Percentiles rank a stretch among this genome's conserved stretches.
phyloP scores from a whole-genome alignment of 1,284 basidiomycete species.

The Irpex sp. region DNA sequence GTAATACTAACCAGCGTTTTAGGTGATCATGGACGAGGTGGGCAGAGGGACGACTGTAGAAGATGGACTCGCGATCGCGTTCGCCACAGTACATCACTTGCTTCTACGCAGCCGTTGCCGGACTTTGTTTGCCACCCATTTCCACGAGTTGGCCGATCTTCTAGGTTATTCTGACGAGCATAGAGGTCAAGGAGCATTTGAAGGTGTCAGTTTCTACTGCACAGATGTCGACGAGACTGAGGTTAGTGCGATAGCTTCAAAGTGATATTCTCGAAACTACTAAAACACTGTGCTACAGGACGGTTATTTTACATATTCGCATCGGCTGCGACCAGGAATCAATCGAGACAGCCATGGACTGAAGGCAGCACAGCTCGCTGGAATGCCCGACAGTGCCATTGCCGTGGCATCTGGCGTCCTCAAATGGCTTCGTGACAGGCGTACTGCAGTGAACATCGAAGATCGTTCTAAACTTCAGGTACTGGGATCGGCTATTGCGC shows the following conservation, averaged over 20 bases:
- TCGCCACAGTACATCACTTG: conserved; percentile 85
- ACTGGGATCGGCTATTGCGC: conserved; percentile 28
- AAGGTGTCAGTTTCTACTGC: conserved; percentile 79
- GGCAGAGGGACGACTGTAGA: conserved; percentile 92
- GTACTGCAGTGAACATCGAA: conserved; percentile 16
- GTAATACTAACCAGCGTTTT: neutral
- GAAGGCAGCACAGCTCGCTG: conserved; percentile 86
- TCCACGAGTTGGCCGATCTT: conserved; percentile 90
- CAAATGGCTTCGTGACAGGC: conserved; percentile 30
- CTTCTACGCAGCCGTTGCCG: conserved; percentile 73
- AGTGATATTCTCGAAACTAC: neutral
- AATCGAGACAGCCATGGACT: conserved; percentile 92
- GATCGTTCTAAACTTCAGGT: conserved; percentile 21
- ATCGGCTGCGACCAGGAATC: conserved; percentile 78
- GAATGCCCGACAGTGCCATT: conserved; percentile 71
- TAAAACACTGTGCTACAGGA: conserved; percentile 39
- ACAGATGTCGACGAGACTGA: conserved; percentile 79
- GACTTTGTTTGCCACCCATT: conserved; percentile 94
- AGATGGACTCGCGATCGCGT: conserved; percentile 93
- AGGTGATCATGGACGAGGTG: conserved; percentile 98
- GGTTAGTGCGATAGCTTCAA: conserved; percentile 39
- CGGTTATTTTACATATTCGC: conserved; percentile 79
- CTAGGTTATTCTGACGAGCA: conserved; percentile 52
- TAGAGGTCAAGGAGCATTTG: conserved; percentile 44
- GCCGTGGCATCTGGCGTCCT: conserved; percentile 54